These are phyloP conservation scores for Meira miltonrushii DNA, from an alignment of 1,284 basidiomycete species.

Conservation along the genomic window DNA sequence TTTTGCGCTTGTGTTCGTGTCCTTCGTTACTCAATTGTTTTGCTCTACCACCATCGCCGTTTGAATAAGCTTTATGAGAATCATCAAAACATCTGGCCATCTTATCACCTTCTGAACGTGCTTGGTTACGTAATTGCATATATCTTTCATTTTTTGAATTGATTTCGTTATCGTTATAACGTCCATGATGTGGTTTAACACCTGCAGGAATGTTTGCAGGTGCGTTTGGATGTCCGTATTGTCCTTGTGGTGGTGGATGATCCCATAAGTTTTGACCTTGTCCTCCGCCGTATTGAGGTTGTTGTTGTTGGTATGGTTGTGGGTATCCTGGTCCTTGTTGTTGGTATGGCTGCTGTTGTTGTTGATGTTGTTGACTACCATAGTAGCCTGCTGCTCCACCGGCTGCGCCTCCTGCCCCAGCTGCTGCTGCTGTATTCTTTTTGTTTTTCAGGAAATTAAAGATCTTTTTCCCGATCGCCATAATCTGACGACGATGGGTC, in stretches of 20 bases:
- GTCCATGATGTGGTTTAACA: conserved; percentile 20
- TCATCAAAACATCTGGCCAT: conserved; percentile 48
- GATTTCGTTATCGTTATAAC: conserved; percentile 26
- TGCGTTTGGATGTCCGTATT: conserved; percentile 25
- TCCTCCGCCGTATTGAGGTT: conserved; percentile 2
- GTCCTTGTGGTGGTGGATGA: conserved; percentile 29
- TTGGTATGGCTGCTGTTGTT: conserved; percentile 17
- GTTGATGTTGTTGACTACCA: conserved; percentile 13
- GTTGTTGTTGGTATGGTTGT: conserved; percentile 16
- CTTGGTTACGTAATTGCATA: conserved; percentile 40
- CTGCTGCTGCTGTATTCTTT: conserved; percentile 10
- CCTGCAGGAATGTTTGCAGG: conserved; percentile 7
- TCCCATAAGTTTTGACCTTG: conserved; percentile 9
- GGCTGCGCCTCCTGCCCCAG: conserved; percentile 11
- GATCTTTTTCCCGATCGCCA: conserved; percentile 32
- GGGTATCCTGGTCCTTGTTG: conserved; percentile 7
- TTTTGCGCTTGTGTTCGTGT: conserved; percentile 71
- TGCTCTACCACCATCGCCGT: conserved; percentile 71
- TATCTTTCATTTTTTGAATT: conserved; percentile 49
- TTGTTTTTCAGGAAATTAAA: conserved; percentile 38
- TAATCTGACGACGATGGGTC: conserved; percentile 38
- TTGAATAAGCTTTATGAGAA: conserved; percentile 60
- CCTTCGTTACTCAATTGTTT: conserved; percentile 79
- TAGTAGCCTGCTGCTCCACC: conserved; percentile 16
- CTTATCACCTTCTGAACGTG: conserved; percentile 43